phyloP scores from a whole-genome alignment of 73 alveolate genomes.

The Paramecium tetraurelia region DNA sequence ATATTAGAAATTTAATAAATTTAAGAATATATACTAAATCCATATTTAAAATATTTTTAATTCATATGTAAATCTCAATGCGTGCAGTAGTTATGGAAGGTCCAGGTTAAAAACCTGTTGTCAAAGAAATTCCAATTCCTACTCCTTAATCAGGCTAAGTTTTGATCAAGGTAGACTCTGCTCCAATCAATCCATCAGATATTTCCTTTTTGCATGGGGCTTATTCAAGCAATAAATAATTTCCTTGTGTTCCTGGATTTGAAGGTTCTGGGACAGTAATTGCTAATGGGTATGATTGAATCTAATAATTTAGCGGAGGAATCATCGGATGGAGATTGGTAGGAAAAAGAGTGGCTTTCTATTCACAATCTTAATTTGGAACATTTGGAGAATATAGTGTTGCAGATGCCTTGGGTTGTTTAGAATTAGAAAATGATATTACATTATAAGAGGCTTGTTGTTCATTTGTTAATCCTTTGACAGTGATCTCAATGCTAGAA shows the following conservation, averaged over 20 bases:
- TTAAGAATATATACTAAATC: neutral
- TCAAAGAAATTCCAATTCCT: conserved; percentile 74
- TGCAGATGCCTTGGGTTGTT: conserved; percentile 69
- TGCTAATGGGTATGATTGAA: conserved; percentile 65
- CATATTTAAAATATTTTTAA: neutral
- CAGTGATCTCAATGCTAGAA: conserved; percentile 68
- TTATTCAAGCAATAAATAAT: conserved; percentile 63
- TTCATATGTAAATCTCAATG: neutral
- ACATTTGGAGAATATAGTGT: conserved; percentile 81
- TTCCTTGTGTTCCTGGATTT: conserved; percentile 68
- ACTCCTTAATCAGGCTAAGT: conserved; percentile 79
- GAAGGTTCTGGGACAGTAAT: conserved; percentile 81
- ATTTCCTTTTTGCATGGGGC: conserved; percentile 68
- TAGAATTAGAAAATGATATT: conserved; percentile 63
- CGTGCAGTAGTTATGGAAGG: conserved; percentile 60
- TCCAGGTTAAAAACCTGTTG: conserved; percentile 48
- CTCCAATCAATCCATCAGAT: conserved; percentile 88
- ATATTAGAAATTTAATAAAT: neutral
- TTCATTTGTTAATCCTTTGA: conserved; percentile 77
- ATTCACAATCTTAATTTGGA: conserved; percentile 61
- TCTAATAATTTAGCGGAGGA: conserved; percentile 72
- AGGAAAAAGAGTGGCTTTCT: conserved; percentile 87
- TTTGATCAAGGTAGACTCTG: conserved; percentile 81
- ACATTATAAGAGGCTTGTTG: conserved; percentile 70
- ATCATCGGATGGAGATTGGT: conserved; percentile 78